Conservation (phyloP, 2,329 filamentous ascomycete species). For the Beauveria medogensis region DNA sequence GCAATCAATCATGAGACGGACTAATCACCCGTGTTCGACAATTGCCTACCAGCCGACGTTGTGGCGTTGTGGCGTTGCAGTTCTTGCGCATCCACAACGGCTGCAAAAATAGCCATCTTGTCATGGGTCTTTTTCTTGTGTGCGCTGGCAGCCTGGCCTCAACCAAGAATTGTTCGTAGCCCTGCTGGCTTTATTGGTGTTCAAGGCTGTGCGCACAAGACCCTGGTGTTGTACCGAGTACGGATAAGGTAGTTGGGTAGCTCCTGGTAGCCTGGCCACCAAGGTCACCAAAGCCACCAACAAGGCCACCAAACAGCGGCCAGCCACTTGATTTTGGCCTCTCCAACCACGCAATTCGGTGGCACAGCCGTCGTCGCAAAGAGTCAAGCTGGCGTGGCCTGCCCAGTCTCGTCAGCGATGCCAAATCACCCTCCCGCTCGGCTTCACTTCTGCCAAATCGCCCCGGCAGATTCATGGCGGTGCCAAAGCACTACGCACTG, state of each 20-base stretch:
- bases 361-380: background rate
- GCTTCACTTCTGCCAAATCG: background rate
- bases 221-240: background rate
- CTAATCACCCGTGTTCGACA: background rate
- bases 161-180: background rate
- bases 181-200: background rate
- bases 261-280: background rate
- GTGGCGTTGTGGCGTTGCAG: background rate
- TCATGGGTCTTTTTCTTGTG: background rate
- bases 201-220: constrained; percentile 2
- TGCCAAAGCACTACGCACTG: no score
- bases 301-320: background rate
- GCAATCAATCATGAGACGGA: constrained; percentile 6
- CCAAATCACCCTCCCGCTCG: background rate
- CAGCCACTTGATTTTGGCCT: constrained; percentile 2
- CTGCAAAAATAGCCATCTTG: constrained; percentile 6
- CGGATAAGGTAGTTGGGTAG: no score
- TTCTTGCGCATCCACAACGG: background rate
- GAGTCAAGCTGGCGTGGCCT: background rate
- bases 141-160: constrained; percentile 4
- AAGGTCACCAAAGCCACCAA: background rate
- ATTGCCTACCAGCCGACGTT: background rate
- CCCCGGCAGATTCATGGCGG: background rate
- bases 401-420: background rate
- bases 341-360: background rate